Percentiles rank a stretch among this genome's conserved stretches.
Evolutionary conservation across 208 protist species (phyloP).

Genomic region (Trypanosoma cruzi): DNA sequence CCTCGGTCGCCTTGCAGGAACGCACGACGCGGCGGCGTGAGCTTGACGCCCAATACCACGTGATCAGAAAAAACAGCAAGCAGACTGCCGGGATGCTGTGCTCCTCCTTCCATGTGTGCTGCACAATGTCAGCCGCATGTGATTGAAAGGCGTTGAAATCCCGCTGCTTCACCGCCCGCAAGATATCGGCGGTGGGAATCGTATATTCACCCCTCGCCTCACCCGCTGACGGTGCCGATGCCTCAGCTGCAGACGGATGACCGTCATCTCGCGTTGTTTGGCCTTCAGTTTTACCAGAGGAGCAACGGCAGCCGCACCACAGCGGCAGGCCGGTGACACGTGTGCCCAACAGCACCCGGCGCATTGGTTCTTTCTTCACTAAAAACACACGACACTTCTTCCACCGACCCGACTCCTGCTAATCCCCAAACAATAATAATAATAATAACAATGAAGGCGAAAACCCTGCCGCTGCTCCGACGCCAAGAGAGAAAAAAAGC

Average conservation of each 20-base stretch:
- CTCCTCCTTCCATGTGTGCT: slow-evolving; percentile 68
- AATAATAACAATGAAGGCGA: slow-evolving; percentile 2
- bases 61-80: slow-evolving; percentile 49
- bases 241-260: neutral
- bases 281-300: neutral
- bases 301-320: slow-evolving; percentile 8
- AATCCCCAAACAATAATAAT: neutral
- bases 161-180: slow-evolving; percentile 60
- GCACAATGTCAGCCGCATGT: slow-evolving; percentile 62
- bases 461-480: no score
- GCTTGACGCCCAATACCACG: slow-evolving; percentile 78
- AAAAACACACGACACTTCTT: neutral
- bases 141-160: slow-evolving; percentile 67
- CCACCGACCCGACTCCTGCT: neutral
- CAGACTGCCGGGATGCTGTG: slow-evolving; percentile 68
- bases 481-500: neutral
- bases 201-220: slow-evolving; percentile 26
- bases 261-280: neutral
- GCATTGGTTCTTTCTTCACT: neutral
- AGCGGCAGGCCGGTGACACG: neutral
- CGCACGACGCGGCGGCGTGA: slow-evolving; percentile 59
- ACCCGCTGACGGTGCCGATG: neutral
- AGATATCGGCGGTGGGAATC: slow-evolving; percentile 47
- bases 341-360: slow-evolving; percentile 7
- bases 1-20: slow-evolving; percentile 49